Evolutionary conservation across 2,329 filamentous ascomycete genomes (phyloP).

Genomic region (Alternaria burnsii): DNA sequence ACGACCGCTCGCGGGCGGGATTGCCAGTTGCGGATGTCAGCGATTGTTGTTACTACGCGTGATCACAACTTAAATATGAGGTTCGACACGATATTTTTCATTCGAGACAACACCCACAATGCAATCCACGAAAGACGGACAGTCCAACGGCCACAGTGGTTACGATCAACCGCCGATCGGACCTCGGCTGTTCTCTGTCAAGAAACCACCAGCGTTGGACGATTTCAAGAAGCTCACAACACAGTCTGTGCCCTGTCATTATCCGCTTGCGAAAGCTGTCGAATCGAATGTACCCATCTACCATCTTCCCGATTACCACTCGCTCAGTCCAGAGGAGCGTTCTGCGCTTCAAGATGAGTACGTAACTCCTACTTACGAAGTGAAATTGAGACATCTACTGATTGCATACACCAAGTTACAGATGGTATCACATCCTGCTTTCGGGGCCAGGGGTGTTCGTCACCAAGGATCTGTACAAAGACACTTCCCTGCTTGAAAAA

Average conservation of each 20-base stretch:
- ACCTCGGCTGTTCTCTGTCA: conserved; percentile 39
- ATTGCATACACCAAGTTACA: background rate
- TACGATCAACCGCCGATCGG: conserved; percentile 19
- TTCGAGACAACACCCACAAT: background rate
- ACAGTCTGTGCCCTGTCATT: conserved; percentile 50
- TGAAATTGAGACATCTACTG: background rate
- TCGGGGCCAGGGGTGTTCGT: conserved; percentile 68
- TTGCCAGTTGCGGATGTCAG: background rate
- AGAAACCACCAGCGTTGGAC: conserved; percentile 51
- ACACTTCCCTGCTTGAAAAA: conserved; percentile 43
- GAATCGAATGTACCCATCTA: conserved; percentile 66
- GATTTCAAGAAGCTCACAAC: conserved; percentile 58
- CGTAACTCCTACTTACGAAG: background rate
- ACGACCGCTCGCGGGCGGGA: background rate
- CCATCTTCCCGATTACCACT: conserved; percentile 53
- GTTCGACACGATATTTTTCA: background rate
- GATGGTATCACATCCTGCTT: conserved; percentile 65
- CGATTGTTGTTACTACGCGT: background rate
- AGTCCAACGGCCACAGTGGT: conserved; percentile 1
- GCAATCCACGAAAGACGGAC: background rate
- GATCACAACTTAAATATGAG: background rate
- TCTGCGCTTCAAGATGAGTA: conserved; percentile 63
- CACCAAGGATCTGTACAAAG: conserved; percentile 52
- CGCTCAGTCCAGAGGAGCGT: conserved; percentile 40
- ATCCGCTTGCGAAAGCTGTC: conserved; percentile 59